Conservation (phyloP, 2,329 filamentous ascomycete genomes). For the Sphaerulina vaccinii region DNA sequence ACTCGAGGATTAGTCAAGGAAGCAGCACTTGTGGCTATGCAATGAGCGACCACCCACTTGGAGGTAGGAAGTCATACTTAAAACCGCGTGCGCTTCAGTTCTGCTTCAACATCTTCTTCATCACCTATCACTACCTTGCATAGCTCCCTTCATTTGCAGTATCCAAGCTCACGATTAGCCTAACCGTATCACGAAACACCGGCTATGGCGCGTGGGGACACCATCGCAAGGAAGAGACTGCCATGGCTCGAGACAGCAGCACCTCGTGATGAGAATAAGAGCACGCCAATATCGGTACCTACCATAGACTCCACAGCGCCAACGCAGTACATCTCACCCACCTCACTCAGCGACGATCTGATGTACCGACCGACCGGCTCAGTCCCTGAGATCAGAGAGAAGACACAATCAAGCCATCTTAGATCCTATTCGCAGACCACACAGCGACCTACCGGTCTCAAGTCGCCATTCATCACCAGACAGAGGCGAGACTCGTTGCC, state of each 20-base stretch:
- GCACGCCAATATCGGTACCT: neutral
- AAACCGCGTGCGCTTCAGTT: constrained; percentile 1
- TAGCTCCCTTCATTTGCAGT: neutral
- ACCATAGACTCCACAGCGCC: too few species aligned
- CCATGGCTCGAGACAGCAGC: constrained; percentile 19
- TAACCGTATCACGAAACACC: neutral
- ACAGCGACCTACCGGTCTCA: constrained; percentile 10
- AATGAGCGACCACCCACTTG: neutral
- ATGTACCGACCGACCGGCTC: constrained; percentile 27
- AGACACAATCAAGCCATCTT: neutral
- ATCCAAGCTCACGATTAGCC: neutral
- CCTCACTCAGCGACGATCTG: constrained; percentile 18
- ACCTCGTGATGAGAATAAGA: neutral
- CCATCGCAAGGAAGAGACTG: constrained; percentile 27
- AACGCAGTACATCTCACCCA: neutral
- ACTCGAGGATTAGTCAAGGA: constrained; percentile 33
- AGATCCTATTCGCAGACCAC: constrained; percentile 17
- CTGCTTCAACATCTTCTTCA: neutral
- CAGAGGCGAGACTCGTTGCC: constrained; percentile 1
- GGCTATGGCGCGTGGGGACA: neutral
- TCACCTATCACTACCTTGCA: neutral
- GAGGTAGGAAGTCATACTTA: neutral
- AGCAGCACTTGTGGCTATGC: neutral
- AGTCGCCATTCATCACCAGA: neutral
- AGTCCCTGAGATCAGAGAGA: constrained; percentile 17